Base-by-base conservation (phyloP, 1,284 basidiomycete species). In the Schizophyllum commune region DNA sequence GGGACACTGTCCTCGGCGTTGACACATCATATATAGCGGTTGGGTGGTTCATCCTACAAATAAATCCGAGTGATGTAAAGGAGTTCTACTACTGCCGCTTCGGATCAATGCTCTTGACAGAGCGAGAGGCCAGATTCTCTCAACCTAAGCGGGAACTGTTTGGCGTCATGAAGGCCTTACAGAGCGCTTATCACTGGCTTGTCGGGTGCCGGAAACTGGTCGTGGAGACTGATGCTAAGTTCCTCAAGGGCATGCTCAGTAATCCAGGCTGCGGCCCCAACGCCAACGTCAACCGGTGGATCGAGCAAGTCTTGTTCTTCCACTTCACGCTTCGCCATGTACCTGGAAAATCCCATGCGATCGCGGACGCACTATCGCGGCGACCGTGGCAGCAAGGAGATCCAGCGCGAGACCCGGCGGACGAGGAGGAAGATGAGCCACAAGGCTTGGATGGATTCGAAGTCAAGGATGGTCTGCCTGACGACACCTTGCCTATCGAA, bases 281-380 rank as follows among this genome's bases (percentile, higher is more conserved):
- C 58, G 73, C 74, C 0, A 67, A 71, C 0, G 74, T 78, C 11
- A 77, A 77, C 56, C 59, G 72, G 7, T 79, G 77, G 76, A 77
- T 78, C 52, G 67, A 69, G 8, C 70, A 63, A 0, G 75, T 77
- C 13, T 56, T 74, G 0, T 62, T 75, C 11, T 79, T 75, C 60
- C 57, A 74, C 58, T 79, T 80, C 59, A 67, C 67, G 15, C 63
- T 79, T 0, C 61, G 67, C 0, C 76, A 79, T 58, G 67, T 76
- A 1, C 70, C 70, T 13, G 75, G 64, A 0, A 65, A 66, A 21
- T 66, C 66, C 22, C 57, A 61, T 17, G 68, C 67, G 0, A 13
- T 15, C 4, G 67, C 73, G 0, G 74, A 76, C 64, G 72, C 69
- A 0, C 59, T 77, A 5, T 76, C 72, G 0, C 57, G 72, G 13